phyloP scores from a whole-genome alignment of 169 alveolate species.

The Eimeria falciformis region DNA sequence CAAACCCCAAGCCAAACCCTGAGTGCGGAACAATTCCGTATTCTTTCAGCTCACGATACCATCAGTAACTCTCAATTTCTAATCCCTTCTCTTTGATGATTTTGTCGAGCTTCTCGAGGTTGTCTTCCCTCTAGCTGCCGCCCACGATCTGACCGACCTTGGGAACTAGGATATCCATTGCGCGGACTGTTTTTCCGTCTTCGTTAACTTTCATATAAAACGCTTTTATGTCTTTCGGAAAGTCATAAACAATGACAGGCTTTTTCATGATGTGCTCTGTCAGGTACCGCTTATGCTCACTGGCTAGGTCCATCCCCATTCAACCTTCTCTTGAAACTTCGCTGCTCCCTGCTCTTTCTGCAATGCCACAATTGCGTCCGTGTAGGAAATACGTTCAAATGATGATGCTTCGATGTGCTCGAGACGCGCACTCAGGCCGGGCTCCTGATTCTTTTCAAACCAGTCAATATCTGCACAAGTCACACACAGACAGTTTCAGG shows the following conservation, averaged over 20 bases:
- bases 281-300: constrained; percentile 97
- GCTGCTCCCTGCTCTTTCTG: constrained; percentile 78
- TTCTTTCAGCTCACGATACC: constrained; percentile 91
- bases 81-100: constrained; percentile 93
- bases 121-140: constrained; percentile 98
- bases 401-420: constrained; percentile 84
- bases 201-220: constrained; percentile 80
- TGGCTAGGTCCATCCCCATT: constrained; percentile 99
- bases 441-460: constrained; percentile 81
- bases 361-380: constrained; percentile 92
- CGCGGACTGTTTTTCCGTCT: constrained; percentile 96
- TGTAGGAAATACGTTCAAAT: constrained; percentile 97
- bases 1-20: constrained; percentile 99
- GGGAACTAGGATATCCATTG: constrained; percentile 97
- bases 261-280: constrained; percentile 96
- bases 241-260: constrained; percentile 98
- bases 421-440: constrained; percentile 93
- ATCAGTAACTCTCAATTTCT: constrained; percentile 89
- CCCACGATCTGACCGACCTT: constrained; percentile 97
- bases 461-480: constrained; percentile 76
- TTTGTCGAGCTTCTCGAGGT: constrained; percentile 91
- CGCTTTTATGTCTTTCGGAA: constrained; percentile 94
- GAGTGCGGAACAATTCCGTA: constrained; percentile 86
- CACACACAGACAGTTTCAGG: constrained; percentile 8
- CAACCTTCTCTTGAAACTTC: constrained; percentile 75